These are phyloP conservation scores for Heterobasidion parviporum DNA, from an alignment of 1,284 basidiomycete species.

Conservation along the genomic window DNA sequence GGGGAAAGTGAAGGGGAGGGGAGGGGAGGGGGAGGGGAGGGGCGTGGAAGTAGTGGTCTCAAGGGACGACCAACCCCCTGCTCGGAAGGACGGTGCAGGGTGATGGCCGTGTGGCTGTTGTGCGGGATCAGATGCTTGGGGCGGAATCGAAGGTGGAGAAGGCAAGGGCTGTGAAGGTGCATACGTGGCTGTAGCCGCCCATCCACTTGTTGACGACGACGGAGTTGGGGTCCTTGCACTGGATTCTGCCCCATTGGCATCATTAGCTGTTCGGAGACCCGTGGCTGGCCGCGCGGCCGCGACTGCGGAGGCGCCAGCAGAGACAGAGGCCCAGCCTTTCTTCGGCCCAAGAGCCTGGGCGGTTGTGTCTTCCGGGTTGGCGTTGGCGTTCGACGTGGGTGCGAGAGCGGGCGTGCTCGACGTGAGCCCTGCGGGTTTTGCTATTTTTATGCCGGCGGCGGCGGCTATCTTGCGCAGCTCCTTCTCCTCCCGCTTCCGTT, in stretches of 20 bases:
- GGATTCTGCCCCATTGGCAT: neutral
- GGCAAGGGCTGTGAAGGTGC: neutral
- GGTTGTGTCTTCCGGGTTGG: conserved; percentile 5
- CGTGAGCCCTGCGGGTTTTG: conserved; percentile 32
- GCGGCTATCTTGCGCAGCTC: conserved; percentile 73
- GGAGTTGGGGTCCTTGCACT: neutral
- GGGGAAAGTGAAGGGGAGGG: neutral
- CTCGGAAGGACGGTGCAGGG: conserved; percentile 38
- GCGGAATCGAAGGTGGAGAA: neutral
- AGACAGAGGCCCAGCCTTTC: conserved; percentile 32
- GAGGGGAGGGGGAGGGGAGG: neutral
- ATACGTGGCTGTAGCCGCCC: neutral
- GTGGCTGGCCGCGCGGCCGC: neutral
- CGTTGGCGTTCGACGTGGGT: conserved; percentile 13
- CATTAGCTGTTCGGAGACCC: neutral
- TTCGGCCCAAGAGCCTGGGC: conserved; percentile 29
- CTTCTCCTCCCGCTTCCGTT: conserved; percentile 73
- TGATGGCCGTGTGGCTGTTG: conserved; percentile 1
- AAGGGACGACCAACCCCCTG: conserved; percentile 29
- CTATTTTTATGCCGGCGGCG: conserved; percentile 66
- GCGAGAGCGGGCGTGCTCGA: neutral
- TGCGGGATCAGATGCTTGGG: conserved; percentile 7
- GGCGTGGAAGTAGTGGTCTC: conserved; percentile 5
- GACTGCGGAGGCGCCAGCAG: neutral
- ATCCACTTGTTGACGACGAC: neutral